These are phyloP conservation scores for Nadsonia commutata DNA, from an alignment of 1,139 yeast species.

Conservation along the genomic window DNA sequence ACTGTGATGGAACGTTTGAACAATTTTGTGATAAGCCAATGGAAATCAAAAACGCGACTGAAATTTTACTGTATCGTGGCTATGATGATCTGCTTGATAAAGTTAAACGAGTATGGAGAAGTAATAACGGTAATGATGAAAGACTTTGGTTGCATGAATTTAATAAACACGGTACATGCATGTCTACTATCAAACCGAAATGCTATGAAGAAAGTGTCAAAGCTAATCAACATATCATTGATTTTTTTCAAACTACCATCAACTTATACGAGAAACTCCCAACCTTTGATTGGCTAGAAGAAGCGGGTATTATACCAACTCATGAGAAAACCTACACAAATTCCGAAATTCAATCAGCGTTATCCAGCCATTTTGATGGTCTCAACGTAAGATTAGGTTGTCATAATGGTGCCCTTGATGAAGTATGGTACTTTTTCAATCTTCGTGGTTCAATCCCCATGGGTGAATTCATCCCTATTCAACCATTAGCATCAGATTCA, in stretches of 20 bases:
- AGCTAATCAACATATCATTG: slow-evolving; percentile 52
- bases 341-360: slow-evolving; percentile 48
- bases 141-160: slow-evolving; percentile 84
- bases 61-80: slow-evolving; percentile 35
- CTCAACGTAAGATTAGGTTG: slow-evolving; percentile 25
- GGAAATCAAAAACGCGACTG: slow-evolving; percentile 39
- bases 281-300: slow-evolving; percentile 51
- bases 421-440: slow-evolving; percentile 83
- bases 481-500: slow-evolving; percentile 37
- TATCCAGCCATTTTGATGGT: slow-evolving; percentile 29
- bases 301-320: slow-evolving; percentile 60
- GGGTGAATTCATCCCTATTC: slow-evolving; percentile 54
- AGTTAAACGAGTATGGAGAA: slow-evolving; percentile 62
- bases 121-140: slow-evolving; percentile 60
- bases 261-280: slow-evolving; percentile 50
- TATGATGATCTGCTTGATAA: slow-evolving; percentile 34
- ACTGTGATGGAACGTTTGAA: slow-evolving; percentile 58
- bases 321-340: slow-evolving; percentile 45
- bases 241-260: slow-evolving; percentile 58
- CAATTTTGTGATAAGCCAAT: slow-evolving; percentile 61
- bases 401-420: slow-evolving; percentile 52
- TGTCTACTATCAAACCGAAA: slow-evolving; percentile 56
- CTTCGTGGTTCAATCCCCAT: slow-evolving; percentile 57
- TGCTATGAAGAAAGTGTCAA: slow-evolving; percentile 39
- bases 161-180: slow-evolving; percentile 92